Conservation (phyloP, 768 basidiomycete genomes). For the Megacollybia marginata region DNA sequence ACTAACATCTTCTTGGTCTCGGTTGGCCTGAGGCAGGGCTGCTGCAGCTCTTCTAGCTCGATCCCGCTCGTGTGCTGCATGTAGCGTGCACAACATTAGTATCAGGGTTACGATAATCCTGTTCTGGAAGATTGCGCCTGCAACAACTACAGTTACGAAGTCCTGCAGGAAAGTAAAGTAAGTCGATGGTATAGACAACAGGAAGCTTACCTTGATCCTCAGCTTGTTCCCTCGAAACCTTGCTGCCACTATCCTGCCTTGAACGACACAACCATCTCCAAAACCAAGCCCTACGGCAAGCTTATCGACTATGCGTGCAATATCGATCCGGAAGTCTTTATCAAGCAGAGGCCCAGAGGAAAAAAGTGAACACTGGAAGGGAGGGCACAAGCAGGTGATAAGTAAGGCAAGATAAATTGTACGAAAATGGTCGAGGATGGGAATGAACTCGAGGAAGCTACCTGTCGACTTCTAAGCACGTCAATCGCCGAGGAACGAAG, state of each 20-base stretch:
- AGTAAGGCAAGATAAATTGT: neutral
- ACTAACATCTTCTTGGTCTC: too few species aligned
- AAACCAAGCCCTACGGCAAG: constrained; percentile 21
- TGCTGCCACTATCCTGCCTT: constrained; percentile 23
- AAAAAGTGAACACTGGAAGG: constrained; percentile 20
- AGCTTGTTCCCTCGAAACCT: constrained; percentile 5
- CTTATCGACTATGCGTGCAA: constrained; percentile 14
- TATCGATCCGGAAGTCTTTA: constrained; percentile 4
- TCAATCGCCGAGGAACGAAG: neutral
- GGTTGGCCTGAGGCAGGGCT: too few species aligned
- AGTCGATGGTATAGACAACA: too few species aligned
- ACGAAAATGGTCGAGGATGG: neutral
- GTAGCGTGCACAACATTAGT: too few species aligned
- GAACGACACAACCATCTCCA: constrained; percentile 7
- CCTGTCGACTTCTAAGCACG: neutral
- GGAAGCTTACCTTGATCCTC: too few species aligned
- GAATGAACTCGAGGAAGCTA: neutral
- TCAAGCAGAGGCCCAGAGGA: constrained; percentile 15
- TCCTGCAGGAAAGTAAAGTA: too few species aligned
- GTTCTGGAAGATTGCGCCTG: too few species aligned
- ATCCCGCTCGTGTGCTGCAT: too few species aligned
- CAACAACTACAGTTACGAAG: too few species aligned
- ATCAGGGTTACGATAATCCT: too few species aligned
- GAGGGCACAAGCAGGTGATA: constrained; percentile 10
- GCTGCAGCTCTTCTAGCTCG: too few species aligned